Evolutionary conservation across 108 stramenopile genomes (phyloP).

Genomic region (Conticribra guillardii): DNA sequence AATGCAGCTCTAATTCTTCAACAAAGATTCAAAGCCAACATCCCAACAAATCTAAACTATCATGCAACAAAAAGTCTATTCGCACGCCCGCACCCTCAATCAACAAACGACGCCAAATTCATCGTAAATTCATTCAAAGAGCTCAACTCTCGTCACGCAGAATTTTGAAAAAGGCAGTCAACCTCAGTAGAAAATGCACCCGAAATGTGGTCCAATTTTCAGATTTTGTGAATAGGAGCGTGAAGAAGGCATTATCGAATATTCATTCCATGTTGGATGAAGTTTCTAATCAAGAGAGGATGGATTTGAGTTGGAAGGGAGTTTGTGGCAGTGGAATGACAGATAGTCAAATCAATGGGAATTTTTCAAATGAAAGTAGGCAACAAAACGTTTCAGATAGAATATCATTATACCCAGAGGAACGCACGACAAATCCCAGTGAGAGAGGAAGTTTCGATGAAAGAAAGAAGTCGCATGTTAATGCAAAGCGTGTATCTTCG

Average conservation of each 20-base stretch:
- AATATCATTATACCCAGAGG: too few species aligned
- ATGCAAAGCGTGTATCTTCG: too few species aligned
- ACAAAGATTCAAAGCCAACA: neutral
- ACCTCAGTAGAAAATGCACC: neutral
- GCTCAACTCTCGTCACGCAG: neutral
- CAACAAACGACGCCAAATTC: neutral
- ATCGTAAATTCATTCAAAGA: neutral
- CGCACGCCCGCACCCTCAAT: neutral
- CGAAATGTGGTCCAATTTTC: neutral
- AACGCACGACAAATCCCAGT: too few species aligned
- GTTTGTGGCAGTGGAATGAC: neutral
- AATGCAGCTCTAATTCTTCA: neutral
- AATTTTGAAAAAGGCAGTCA: neutral
- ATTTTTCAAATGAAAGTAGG: too few species aligned
- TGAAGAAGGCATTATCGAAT: neutral
- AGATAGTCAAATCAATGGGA: neutral
- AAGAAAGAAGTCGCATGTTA: too few species aligned
- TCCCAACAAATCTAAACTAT: neutral
- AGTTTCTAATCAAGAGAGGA: neutral
- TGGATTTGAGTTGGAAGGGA: neutral
- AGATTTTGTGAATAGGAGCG: neutral
- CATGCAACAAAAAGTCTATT: neutral
- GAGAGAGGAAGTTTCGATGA: too few species aligned
- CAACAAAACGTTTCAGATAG: too few species aligned
- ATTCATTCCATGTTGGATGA: conserved; percentile 5